phyloP scores from a whole-genome alignment of 2,329 filamentous ascomycete genomes.

The Verticillium albo-atrum region DNA sequence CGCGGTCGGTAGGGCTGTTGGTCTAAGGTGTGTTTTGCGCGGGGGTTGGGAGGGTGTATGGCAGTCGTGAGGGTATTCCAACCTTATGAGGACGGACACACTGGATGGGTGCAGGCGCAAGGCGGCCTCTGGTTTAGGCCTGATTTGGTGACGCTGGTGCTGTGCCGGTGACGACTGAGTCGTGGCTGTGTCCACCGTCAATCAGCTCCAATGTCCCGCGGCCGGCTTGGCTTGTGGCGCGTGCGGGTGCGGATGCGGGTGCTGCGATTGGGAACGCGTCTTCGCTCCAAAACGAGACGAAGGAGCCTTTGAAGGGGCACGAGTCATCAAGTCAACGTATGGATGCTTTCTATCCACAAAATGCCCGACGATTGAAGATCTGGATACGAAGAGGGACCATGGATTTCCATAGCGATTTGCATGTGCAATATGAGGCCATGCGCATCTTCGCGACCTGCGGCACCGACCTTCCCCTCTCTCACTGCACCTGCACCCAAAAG shows the following conservation, averaged over 20 bases:
- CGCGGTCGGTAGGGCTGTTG: conserved; percentile 5
- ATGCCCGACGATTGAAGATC: too few species aligned
- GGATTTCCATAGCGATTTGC: too few species aligned
- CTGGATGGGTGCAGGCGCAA: neutral
- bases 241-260: too few species aligned
- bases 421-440: too few species aligned
- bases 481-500: too few species aligned
- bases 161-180: conserved; percentile 9
- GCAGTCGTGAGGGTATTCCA: conserved; percentile 12
- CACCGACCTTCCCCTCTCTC: too few species aligned
- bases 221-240: conserved; percentile 6
- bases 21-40: neutral
- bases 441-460: too few species aligned
- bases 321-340: neutral
- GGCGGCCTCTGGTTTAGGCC: neutral
- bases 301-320: neutral
- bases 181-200: conserved; percentile 8
- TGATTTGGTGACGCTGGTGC: neutral
- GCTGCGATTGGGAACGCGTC: neutral
- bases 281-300: neutral
- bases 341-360: too few species aligned
- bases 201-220: neutral
- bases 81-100: conserved; percentile 7
- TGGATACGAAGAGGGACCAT: too few species aligned
- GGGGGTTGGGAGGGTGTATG: conserved; percentile 7